A percentile compares a stretch with the other conserved stretches of the same genome.
These are phyloP conservation scores for Phytophthora pinifolia DNA, from an alignment of 352 stramenopile species.

Conservation along the genomic window DNA sequence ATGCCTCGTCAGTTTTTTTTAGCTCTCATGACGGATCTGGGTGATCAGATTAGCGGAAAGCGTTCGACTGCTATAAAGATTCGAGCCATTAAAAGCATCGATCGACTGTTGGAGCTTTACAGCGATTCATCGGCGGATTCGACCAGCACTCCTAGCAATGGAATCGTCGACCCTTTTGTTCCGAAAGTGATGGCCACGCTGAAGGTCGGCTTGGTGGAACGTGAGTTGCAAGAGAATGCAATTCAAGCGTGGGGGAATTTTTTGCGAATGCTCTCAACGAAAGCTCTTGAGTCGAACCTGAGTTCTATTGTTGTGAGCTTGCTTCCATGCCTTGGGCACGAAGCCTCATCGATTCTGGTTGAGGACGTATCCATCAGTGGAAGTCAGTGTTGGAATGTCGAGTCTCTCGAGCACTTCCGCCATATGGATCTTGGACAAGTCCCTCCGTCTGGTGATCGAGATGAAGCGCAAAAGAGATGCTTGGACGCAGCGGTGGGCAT, in stretches of 20 bases:
- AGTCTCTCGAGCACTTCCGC: slow-evolving; percentile 32
- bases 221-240: slow-evolving; percentile 52
- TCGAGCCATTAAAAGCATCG: slow-evolving; percentile 73
- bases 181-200: slow-evolving; percentile 90
- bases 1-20: slow-evolving; percentile 84
- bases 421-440: slow-evolving; percentile 11
- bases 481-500: slow-evolving; percentile 37
- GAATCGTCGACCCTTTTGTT: slow-evolving; percentile 78
- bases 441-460: slow-evolving; percentile 10
- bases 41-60: slow-evolving; percentile 58
- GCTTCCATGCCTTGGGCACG: slow-evolving; percentile 65
- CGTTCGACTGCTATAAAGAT: slow-evolving; percentile 43
- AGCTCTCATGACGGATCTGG: slow-evolving; percentile 81
- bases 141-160: slow-evolving; percentile 32
- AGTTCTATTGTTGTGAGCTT: slow-evolving; percentile 88
- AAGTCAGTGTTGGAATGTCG: slow-evolving; percentile 44
- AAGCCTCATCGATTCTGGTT: slow-evolving; percentile 42
- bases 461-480: slow-evolving; percentile 18
- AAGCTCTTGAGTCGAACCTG: slow-evolving; percentile 82
- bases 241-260: slow-evolving; percentile 81
- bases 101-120: slow-evolving; percentile 69
- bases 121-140: slow-evolving; percentile 29
- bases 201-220: slow-evolving; percentile 71
- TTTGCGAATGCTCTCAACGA: slow-evolving; percentile 74
- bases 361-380: slow-evolving; percentile 26